Base-by-base conservation (phyloP, 2,329 filamentous ascomycete genomes). In the Fusarium neocosmosporiellum region DNA sequence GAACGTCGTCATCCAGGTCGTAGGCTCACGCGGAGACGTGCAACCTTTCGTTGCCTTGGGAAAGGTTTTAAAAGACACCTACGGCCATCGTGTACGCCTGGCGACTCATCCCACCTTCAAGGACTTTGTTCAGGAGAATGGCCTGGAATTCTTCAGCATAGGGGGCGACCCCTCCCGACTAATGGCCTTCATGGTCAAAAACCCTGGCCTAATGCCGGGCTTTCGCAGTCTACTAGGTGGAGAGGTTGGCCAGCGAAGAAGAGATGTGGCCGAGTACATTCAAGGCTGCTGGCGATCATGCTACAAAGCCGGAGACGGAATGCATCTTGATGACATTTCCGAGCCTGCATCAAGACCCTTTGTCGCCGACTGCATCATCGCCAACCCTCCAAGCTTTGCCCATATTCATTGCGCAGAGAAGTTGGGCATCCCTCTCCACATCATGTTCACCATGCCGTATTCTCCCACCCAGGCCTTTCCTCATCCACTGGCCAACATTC, bases 381-480 rank as follows among this genome's bases (percentile, higher is more conserved):
- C 93, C 3, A 94, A 95, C 68, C 93, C 93, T 3, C 93, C 93
- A 0, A 93, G 91, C 75, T 94, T 94, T 80, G 92, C 91, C 0
- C 92, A 94, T 75, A 86, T 94, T 3, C 93, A 95, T 76, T 88
- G 92, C 66, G 93, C 93, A 0, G 92, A 95, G 81, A 93, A 92
- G 80, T 81, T 94, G 75, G 92, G 92, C 0, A 90, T 94, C 54
- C 93, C 93, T 0, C 78, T 94, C 10, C 93, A 95, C 75, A 90
- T 97, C 81, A 97, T 97, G 93, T 98, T 97, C 82, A 97, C 95
- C 1, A 97, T 98, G 94, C 95, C 95, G 0, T 97, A 94, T 91
- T 93, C 93, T 1, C 92, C 94, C 0, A 97, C 95, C 0, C 91
- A 93, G 78, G 89, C 92, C 0, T 97, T 97, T 74, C 93, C 94